Evolutionary conservation across 23 red algal genomes (phyloP).

Genomic region (Cyanidium caldarium): DNA sequence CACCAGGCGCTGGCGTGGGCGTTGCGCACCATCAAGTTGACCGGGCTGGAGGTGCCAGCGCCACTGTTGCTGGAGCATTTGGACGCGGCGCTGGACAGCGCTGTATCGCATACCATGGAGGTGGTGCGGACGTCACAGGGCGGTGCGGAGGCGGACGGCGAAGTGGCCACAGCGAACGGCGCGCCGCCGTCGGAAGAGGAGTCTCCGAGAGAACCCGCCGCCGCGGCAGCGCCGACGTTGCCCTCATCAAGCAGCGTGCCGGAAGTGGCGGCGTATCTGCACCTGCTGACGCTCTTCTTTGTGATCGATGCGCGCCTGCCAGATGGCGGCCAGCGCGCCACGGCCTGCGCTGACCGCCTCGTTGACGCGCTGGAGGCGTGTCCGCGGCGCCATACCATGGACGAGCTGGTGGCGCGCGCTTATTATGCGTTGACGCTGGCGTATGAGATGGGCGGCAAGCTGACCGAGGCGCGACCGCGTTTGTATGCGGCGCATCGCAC

Average conservation of each 20-base stretch:
- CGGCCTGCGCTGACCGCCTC: conserved; percentile 16
- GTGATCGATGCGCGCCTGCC: conserved; percentile 51
- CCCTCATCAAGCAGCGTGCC: conserved; percentile 22
- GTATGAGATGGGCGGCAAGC: conserved; percentile 31
- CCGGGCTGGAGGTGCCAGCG: neutral
- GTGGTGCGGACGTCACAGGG: neutral
- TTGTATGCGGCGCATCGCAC: conserved; percentile 66
- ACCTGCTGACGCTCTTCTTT: conserved; percentile 46
- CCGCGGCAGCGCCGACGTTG: conserved; percentile 13
- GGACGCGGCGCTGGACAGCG: neutral
- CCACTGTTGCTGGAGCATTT: neutral
- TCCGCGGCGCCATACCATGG: conserved; percentile 62
- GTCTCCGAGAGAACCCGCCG: neutral
- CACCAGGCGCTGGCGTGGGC: neutral
- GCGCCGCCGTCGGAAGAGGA: neutral
- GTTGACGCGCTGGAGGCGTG: conserved; percentile 28
- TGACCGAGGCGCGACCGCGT: conserved; percentile 31
- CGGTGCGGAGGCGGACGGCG: neutral
- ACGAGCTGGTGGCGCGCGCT: conserved; percentile 63
- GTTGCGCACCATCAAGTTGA: neutral
- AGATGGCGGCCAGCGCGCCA: conserved; percentile 31
- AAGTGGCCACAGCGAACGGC: neutral
- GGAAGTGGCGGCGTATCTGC: conserved; percentile 57
- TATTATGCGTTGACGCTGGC: conserved; percentile 74
- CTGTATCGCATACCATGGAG: neutral